Conservation (phyloP, 441 rosid genomes). For the Gossypium armourianum region DNA sequence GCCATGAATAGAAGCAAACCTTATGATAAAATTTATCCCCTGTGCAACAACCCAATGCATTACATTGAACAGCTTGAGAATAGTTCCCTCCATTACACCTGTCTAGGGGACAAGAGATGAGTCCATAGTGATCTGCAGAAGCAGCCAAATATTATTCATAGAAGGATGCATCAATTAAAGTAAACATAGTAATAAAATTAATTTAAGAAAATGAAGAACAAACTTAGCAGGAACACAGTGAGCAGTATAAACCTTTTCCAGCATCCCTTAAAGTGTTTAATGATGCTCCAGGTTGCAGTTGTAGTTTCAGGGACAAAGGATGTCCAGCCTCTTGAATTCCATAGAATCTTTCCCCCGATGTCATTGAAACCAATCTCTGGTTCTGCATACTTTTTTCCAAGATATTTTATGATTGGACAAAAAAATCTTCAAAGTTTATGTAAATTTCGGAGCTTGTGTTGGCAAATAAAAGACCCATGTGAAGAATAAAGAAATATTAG, state of each 20-base stretch:
- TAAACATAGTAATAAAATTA: background rate
- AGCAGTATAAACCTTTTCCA: constrained; percentile 30
- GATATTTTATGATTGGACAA: constrained; percentile 1
- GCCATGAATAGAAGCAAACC: constrained; percentile 30
- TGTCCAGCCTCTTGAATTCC: constrained; percentile 21
- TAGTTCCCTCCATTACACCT: constrained; percentile 18
- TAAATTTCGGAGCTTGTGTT: background rate
- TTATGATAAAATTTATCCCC: constrained; percentile 27
- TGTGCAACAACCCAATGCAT: constrained; percentile 14
- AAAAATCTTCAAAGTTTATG: background rate
- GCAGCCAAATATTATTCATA: constrained; percentile 12
- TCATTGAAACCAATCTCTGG: constrained; percentile 22
- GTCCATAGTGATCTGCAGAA: constrained; percentile 31
- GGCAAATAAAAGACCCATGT: background rate
- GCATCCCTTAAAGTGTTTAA: constrained; percentile 23
- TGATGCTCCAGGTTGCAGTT: constrained; percentile 10
- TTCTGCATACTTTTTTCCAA: constrained; percentile 28
- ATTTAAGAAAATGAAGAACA: constrained; percentile 12
- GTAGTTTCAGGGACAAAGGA: constrained; percentile 24
- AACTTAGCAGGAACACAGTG: constrained; percentile 2
- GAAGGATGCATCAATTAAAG: background rate
- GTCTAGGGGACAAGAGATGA: constrained; percentile 21
- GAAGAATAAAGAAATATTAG: background rate
- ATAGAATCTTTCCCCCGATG: constrained; percentile 15
- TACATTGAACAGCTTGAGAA: constrained; percentile 25